Conservation (phyloP, 2,329 filamentous ascomycete genomes). For the Phaeosphaeria sp. region DNA sequence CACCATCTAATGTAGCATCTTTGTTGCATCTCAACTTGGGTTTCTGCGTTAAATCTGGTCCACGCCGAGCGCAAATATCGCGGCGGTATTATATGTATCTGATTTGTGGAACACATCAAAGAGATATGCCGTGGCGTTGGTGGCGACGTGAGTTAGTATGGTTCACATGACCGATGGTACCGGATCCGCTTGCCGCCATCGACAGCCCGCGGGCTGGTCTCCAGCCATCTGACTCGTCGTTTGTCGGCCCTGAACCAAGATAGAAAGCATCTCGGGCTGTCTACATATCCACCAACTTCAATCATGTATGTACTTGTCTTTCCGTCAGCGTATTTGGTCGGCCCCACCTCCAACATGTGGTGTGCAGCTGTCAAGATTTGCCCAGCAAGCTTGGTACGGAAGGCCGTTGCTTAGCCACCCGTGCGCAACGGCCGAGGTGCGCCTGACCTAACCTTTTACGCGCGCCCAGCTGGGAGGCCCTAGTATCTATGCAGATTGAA, state of each 20-base stretch:
- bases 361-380: not conserved
- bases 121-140: not conserved
- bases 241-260: not conserved
- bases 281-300: too few relatives aligned
- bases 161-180: not conserved
- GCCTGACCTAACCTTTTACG: too few relatives aligned
- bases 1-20: too few relatives aligned
- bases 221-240: not conserved
- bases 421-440: not conserved
- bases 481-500: too few relatives aligned
- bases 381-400: slow-evolving; percentile 1
- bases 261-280: too few relatives aligned
- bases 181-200: not conserved
- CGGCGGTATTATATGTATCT: not conserved
- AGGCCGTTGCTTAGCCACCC: not conserved
- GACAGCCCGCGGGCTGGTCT: not conserved
- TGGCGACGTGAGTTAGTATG: not conserved
- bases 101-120: not conserved
- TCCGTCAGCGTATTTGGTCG: too few relatives aligned
- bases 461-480: too few relatives aligned
- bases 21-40: not conserved
- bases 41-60: not conserved
- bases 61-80: too few relatives aligned
- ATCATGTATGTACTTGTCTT: too few relatives aligned
- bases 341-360: too few relatives aligned